phyloP scores from a whole-genome alignment of 257 asterid species.

The Ehretia macrophylla region DNA sequence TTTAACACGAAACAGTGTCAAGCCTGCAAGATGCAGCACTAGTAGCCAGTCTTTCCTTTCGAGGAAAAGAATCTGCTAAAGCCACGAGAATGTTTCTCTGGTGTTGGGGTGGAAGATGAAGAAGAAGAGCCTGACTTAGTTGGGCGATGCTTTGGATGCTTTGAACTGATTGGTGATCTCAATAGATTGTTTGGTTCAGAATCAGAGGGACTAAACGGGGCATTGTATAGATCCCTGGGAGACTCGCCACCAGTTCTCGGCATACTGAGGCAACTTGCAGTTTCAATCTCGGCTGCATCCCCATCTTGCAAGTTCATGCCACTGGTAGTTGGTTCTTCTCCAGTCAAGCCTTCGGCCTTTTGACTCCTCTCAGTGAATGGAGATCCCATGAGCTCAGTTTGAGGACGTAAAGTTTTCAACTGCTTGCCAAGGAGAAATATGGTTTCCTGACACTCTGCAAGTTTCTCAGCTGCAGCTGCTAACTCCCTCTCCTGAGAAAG shows the following conservation, averaged over 20 bases:
- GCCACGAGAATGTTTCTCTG: constrained; percentile 59
- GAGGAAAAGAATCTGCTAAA: constrained; percentile 69
- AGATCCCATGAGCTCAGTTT: constrained; percentile 29
- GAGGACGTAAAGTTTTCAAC: constrained; percentile 59
- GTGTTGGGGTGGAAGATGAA: constrained; percentile 46
- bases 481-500: constrained; percentile 55
- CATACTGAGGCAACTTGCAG: constrained; percentile 24
- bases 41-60: constrained; percentile 41
- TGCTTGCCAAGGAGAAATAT: constrained; percentile 75
- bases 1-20: background rate
- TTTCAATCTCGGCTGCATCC: constrained; percentile 38
- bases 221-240: constrained; percentile 34
- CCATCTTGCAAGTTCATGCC: constrained; percentile 38
- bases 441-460: constrained; percentile 78
- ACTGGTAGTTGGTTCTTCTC: constrained; percentile 46
- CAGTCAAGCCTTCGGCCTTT: constrained; percentile 23
- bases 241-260: constrained; percentile 46
- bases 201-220: constrained; percentile 40
- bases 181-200: constrained; percentile 38
- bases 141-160: constrained; percentile 38
- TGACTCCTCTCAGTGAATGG: constrained; percentile 30
- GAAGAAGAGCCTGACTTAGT: constrained; percentile 51
- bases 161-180: constrained; percentile 44
- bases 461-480: constrained; percentile 70
- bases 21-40: background rate